Base-by-base conservation (phyloP, 495 filamentous ascomycete genomes). In the Zalerion maritima region DNA sequence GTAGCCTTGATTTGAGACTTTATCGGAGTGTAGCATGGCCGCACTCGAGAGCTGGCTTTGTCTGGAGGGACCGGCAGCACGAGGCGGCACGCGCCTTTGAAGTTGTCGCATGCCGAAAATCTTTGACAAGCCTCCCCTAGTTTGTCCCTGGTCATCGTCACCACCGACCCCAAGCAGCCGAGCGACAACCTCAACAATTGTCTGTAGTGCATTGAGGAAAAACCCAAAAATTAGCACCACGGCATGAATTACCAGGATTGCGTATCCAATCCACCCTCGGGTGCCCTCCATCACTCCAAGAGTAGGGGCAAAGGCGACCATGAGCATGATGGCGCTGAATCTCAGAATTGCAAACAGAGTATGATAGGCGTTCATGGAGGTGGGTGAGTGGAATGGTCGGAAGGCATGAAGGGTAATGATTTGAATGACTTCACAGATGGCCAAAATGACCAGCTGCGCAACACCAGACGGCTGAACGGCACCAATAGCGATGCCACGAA, bases 301-400 rank as follows among this genome's bases (percentile, higher is more conserved):
- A 8, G 78, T 77, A 2, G 86, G 84, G 8, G 86, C 66, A 51
- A 97, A 97, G 2, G 85, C 67, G 14, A 93, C 69, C 58, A 81
- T 87, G 13, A 97, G 59, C 18, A 96, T 62, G 21, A 89, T 71
- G 1, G 75, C 75, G 8, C 83, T 50, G 28, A 94, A 73, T 12
- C 89, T 73, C 10, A 92, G 57, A 8, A 71, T 56, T 2, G 84
- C 69, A 47, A 94, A 93, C 29, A 83, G 71, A 13, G 77, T 77
- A 39, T 97, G 87, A 42, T 91, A 94, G 3, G 79, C 64, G 45
- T 94, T 96, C 91, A 96, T 97, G n/a, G 85, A 94, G 1, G 91
- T 96, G 19, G 82, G 74, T 13, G 75, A 70, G 26, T 86, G 74
- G 45, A 87, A 97, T 8, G 89, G 89, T 12, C 82, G 71, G 52